These are phyloP conservation scores for Alternaria arbusti DNA, from an alignment of 2,329 filamentous ascomycete genomes.

Conservation along the genomic window DNA sequence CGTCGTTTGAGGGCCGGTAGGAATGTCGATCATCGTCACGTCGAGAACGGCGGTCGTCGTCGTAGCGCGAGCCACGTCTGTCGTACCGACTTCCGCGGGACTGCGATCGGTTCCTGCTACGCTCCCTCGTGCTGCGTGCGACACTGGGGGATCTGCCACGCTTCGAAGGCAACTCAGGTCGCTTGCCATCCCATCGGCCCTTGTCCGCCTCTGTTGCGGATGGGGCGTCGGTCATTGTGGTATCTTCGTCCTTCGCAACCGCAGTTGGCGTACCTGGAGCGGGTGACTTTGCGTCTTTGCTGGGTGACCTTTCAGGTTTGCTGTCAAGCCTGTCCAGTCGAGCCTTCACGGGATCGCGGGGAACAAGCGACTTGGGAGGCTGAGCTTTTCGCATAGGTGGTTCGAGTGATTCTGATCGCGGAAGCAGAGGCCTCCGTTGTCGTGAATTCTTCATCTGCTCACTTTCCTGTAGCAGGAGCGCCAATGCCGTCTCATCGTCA, in stretches of 20 bases:
- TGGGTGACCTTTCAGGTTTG: slow-evolving; percentile 33
- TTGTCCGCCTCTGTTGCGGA: slow-evolving; percentile 20
- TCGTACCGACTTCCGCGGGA: slow-evolving; percentile 44
- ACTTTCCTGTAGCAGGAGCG: slow-evolving; percentile 45
- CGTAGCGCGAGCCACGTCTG: slow-evolving; percentile 29
- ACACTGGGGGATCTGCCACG: slow-evolving; percentile 40
- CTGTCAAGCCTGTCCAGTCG: slow-evolving; percentile 40
- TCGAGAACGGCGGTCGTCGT: slow-evolving; percentile 33
- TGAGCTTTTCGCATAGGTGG: slow-evolving; percentile 47
- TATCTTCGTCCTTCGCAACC: slow-evolving; percentile 29
- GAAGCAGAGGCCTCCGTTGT: slow-evolving; percentile 45
- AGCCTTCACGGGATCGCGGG: slow-evolving; percentile 40
- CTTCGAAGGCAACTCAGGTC: slow-evolving; percentile 30
- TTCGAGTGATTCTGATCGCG: slow-evolving; percentile 48
- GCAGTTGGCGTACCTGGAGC: slow-evolving; percentile 22
- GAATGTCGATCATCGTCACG: slow-evolving; percentile 36
- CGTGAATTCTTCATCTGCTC: slow-evolving; percentile 47
- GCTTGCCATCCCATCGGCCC: slow-evolving; percentile 33
- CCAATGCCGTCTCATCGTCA: slow-evolving; percentile 46
- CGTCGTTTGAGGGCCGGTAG: slow-evolving; percentile 34
- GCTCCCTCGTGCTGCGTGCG: slow-evolving; percentile 35
- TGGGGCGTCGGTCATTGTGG: slow-evolving; percentile 35
- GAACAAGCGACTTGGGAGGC: slow-evolving; percentile 44
- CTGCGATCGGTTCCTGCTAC: slow-evolving; percentile 37
- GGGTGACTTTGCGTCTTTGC: slow-evolving; percentile 24